Conservation (phyloP, 163 green algal species). For the Chlorella variabilis region DNA sequence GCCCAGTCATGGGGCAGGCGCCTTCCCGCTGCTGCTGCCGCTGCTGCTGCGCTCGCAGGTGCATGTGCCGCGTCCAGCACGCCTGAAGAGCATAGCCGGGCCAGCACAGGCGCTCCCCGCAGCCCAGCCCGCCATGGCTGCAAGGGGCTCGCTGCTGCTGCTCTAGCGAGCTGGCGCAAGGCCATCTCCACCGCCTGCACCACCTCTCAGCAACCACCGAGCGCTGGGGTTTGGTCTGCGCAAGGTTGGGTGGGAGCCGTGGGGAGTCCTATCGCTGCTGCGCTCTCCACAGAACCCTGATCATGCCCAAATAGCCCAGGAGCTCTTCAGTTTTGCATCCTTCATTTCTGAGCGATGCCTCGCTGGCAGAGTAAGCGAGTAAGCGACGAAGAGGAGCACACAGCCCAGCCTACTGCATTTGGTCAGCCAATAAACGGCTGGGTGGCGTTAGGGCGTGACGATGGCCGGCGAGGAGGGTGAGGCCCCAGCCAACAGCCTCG, state of each 20-base stretch:
- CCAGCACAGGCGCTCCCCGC: background rate
- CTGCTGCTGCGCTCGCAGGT: background rate
- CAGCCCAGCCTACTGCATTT: no score
- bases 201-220: no score
- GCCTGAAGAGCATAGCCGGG: background rate
- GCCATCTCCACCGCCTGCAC: constrained; percentile 3
- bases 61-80: background rate
- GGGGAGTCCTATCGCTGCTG: no score
- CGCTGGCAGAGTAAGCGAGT: no score
- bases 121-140: background rate
- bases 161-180: constrained; percentile 6
- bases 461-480: constrained; percentile 35
- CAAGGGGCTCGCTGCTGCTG: background rate
- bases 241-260: no score
- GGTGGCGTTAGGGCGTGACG: background rate
- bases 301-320: no score
- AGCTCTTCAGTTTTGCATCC: no score
- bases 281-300: no score
- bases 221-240: no score
- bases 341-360: no score
- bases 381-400: no score
- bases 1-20: background rate
- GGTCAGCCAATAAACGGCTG: no score
- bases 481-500: background rate
- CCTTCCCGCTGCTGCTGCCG: background rate